Evolutionary conservation across 306 rosid genomes (phyloP), one percentile per base, ranked within the genome.

Genomic region (Cyamopsis tetragonoloba): DNA sequence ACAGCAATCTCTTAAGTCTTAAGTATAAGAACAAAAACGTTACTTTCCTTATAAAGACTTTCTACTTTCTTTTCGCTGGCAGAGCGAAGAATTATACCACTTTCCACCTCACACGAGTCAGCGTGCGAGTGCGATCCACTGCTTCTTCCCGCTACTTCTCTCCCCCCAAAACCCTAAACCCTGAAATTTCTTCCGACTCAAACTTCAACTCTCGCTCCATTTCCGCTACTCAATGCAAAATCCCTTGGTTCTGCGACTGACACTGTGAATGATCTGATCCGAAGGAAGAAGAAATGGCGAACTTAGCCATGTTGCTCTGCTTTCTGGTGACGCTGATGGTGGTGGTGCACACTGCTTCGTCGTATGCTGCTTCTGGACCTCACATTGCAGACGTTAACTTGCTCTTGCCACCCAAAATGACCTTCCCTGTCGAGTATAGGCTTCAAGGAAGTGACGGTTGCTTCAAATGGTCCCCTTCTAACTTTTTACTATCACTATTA

Each of bases 391-490:
- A 89, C 48, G 93, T 88, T 47, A 92, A 92, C 48, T 56, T 92
- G 24, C 86, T 92, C 0, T 74, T 92, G 71, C 96, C 98, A 1
- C 96, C 98, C 11, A 89, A 76, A 70, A 84, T 89, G 89, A 84
- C 97, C 4, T 65, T 77, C 53, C 93, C 96, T 5, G 98, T 93
- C 15, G 95, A 88, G 70, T 86, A 89, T 51, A 68, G 91, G 80
- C 90, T 93, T 48, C 91, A 83, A 76, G 98, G 98, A 53, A 92
- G 93, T 17, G 97, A 84, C 37, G 98, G 97, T 35, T 89, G 97
- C 91, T 93, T 93, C 89, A 76, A 88, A 78, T 93, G 98, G 96
- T 67, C 53, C 7, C 43, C 24, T 22, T 50, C 53, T 23, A n/a
- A 6, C 23, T 13, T 59, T 59, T 37, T n/a, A n/a, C 48, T 0